Conservation (phyloP, 306 rosid genomes). For the Styphnolobium japonicum region DNA sequence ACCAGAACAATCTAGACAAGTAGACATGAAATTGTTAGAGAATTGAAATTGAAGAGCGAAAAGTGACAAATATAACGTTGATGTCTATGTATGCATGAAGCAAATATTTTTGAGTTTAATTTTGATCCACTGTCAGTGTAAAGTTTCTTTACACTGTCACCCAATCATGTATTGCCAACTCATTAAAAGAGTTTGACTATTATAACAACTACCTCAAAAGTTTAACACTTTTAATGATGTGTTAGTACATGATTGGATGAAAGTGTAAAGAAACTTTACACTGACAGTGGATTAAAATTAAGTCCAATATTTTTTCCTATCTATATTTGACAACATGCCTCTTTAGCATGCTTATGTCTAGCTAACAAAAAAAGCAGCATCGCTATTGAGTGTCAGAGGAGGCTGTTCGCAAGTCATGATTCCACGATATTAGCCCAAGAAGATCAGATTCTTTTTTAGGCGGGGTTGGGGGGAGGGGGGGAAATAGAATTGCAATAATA, state of each 20-base stretch:
- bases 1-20: slow-evolving; percentile 66
- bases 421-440: not conserved
- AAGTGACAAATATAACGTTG: not conserved
- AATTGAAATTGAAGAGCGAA: not conserved
- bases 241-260: too few species aligned
- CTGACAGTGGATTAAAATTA: too few species aligned
- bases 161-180: too few species aligned
- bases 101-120: not conserved
- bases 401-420: not conserved
- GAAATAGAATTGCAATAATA: not conserved
- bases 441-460: not conserved
- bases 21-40: slow-evolving; percentile 20
- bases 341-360: not conserved
- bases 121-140: too few species aligned
- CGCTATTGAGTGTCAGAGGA: not conserved
- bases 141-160: too few species aligned
- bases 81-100: not conserved
- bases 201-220: too few species aligned
- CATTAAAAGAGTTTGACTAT: too few species aligned
- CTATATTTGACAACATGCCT: not conserved
- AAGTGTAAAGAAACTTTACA: too few species aligned
- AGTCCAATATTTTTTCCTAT: not conserved
- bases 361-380: not conserved
- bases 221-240: too few species aligned
- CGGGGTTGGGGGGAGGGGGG: not conserved